phyloP scores from a whole-genome alignment of 129 eudicot species.

The Oenanthe sinensis region DNA sequence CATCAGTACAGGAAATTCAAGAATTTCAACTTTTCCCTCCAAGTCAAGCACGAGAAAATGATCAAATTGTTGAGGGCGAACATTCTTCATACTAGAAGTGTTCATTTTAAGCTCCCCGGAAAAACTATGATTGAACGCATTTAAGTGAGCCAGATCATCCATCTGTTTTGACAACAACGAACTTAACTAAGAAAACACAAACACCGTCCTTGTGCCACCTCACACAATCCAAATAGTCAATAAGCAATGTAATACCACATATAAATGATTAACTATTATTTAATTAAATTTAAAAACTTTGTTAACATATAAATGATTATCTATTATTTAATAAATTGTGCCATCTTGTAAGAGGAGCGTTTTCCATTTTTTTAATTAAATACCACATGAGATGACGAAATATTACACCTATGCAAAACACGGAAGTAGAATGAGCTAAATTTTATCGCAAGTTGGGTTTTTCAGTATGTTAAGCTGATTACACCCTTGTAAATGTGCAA shows the following conservation, averaged over 20 bases:
- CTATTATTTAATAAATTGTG: too few relatives aligned
- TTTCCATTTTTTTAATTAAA: too few relatives aligned
- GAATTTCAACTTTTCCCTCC: slow-evolving; percentile 95
- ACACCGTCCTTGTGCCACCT: not conserved
- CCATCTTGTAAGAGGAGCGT: too few relatives aligned
- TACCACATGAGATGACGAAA: too few relatives aligned
- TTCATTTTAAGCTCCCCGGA: slow-evolving; percentile 28
- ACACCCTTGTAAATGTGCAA: too few relatives aligned
- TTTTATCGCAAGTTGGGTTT: too few relatives aligned
- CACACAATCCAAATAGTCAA: not conserved
- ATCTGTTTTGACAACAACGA: slow-evolving; percentile 30
- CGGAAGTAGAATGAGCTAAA: too few relatives aligned
- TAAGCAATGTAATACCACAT: not conserved
- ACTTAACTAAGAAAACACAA: slow-evolving; percentile 1
- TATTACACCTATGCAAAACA: too few relatives aligned
- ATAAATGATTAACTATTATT: too few relatives aligned
- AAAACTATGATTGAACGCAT: slow-evolving; percentile 55
- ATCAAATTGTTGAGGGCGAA: slow-evolving; percentile 51
- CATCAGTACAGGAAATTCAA: slow-evolving; percentile 84
- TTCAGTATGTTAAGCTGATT: too few relatives aligned
- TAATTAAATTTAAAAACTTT: too few relatives aligned
- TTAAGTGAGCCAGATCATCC: slow-evolving; percentile 67
- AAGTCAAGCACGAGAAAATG: slow-evolving; percentile 88
- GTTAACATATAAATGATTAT: not conserved
- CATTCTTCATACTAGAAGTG: slow-evolving; percentile 19